Base-by-base conservation (phyloP, 208 protist species). In the Phytomonas sp. region DNA sequence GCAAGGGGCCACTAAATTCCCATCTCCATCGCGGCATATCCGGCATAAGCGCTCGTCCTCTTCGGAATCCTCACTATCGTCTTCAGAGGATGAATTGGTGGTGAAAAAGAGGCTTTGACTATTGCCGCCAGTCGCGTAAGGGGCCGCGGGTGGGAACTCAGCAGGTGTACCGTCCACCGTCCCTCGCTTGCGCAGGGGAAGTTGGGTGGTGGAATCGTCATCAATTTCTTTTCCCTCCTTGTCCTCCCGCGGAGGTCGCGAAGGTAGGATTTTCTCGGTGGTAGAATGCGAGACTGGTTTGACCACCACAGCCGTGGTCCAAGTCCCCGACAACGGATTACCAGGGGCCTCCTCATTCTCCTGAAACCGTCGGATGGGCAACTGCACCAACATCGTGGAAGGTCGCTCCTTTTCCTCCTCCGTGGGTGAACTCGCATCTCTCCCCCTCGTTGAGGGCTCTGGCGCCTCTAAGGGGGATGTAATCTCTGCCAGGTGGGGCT, bases 11-110 rank as follows among this genome's bases (percentile, higher is more conserved):
- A 95, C 82, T 60, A 95, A 80, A 23, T 71, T 66, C 37, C 80
- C 80, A 8, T 78, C 81, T 11, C 65, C 79, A 6, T 85, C 86
- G 0, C 79, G 79, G 68, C 89, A 94, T 60, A 94, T 94, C 30
- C 89, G 89, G 72, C 89, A 94, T 61, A 91, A 71, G 7, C 69
- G 67, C 64, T 91, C 88, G 19, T 88, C 77, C 1, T 88, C 81
- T 26, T 83, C 83, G 16, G 63, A 52, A 16, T 72, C 77, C 11
- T 26, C 60, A 6, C 36, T 60, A 12, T 63, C 67, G 23, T 74
- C 62, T 56, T 56, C 45, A 56, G 2, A 19, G 6, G 19, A 56
- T 56, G 45, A 19, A 26, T 23, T 19, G 16, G 45, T 26, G 45
- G 45, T 4, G 45, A 56, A 56, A 19, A 56, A 19, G 45, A 56